phyloP scores from a whole-genome alignment of 352 stramenopile genomes.

The Pythium utonaiense region DNA sequence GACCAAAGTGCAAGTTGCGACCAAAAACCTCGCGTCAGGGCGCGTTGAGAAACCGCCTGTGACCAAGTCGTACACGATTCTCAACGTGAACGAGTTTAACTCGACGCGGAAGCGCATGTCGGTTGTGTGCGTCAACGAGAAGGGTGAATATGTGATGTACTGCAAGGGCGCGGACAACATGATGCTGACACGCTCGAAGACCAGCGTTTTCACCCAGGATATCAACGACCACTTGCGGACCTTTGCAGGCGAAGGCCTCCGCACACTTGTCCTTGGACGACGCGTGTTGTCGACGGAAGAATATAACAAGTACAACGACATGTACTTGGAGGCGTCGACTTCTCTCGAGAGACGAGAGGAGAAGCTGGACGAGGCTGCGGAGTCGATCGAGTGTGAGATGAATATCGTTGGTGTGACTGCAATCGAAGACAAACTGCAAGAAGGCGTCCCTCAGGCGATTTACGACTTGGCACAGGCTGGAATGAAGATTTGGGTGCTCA shows the following conservation, averaged over 20 bases:
- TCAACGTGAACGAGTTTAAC: conserved; percentile 97
- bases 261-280: conserved; percentile 79
- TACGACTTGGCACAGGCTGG: conserved; percentile 77
- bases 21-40: conserved; percentile 33
- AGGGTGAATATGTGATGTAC: conserved; percentile 64
- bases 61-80: conserved; percentile 74
- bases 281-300: conserved; percentile 48
- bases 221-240: conserved; percentile 80
- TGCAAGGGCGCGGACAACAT: conserved; percentile 93
- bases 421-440: conserved; percentile 94
- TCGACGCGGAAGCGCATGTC: conserved; percentile 84
- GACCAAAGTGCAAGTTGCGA: no score
- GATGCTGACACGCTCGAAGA: conserved; percentile 69
- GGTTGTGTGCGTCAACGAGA: conserved; percentile 65
- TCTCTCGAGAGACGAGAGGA: conserved; percentile 81
- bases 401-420: conserved; percentile 84
- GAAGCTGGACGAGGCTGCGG: conserved; percentile 69
- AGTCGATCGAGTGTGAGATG: conserved; percentile 79
- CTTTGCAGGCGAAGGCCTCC: conserved; percentile 81
- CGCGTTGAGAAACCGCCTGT: conserved; percentile 46
- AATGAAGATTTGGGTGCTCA: conserved; percentile 94
- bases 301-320: conserved; percentile 58
- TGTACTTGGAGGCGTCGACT: conserved; percentile 62
- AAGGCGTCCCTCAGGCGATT: conserved; percentile 86
- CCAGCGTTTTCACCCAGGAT: no score